Evolutionary conservation across 306 rosid species (phyloP).

Genomic region (Citrullus mucosospermus): DNA sequence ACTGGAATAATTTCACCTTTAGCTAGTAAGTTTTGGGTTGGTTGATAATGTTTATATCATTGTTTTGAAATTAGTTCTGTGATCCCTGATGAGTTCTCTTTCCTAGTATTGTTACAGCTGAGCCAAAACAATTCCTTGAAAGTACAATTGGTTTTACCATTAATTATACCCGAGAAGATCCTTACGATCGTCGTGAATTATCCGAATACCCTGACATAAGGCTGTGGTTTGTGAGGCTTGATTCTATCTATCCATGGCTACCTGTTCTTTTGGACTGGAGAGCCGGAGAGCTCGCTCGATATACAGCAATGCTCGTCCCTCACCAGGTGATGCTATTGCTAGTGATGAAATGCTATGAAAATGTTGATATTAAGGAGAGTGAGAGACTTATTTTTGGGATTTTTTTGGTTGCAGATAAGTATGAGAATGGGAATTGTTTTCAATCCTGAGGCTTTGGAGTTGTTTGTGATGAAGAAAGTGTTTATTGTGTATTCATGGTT

Average conservation of each 20-base stretch:
- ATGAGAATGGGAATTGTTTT: constrained; percentile 83
- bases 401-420: constrained; percentile 46
- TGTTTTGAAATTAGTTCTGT: not conserved
- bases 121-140: constrained; percentile 65
- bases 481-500: constrained; percentile 76
- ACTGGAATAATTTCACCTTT: constrained; percentile 65
- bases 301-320: constrained; percentile 89
- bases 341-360: not conserved
- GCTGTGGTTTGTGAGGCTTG: constrained; percentile 90
- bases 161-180: constrained; percentile 61
- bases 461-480: constrained; percentile 73
- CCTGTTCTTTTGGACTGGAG: constrained; percentile 84
- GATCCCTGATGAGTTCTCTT: constrained; percentile 9
- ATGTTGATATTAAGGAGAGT: not conserved
- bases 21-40: constrained; percentile 29
- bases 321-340: constrained; percentile 54
- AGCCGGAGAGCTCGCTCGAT: constrained; percentile 92
- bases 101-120: constrained; percentile 26
- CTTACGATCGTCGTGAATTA: constrained; percentile 55
- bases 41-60: not conserved
- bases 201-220: constrained; percentile 79
- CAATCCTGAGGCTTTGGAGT: constrained; percentile 84
- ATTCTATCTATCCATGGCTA: constrained; percentile 82
- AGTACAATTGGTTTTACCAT: constrained; percentile 76
- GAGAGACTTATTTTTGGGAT: not conserved